Evolutionary conservation across 768 basidiomycete genomes (phyloP), one percentile per base, ranked within the genome.

Genomic region (Podaxis sp.): DNA sequence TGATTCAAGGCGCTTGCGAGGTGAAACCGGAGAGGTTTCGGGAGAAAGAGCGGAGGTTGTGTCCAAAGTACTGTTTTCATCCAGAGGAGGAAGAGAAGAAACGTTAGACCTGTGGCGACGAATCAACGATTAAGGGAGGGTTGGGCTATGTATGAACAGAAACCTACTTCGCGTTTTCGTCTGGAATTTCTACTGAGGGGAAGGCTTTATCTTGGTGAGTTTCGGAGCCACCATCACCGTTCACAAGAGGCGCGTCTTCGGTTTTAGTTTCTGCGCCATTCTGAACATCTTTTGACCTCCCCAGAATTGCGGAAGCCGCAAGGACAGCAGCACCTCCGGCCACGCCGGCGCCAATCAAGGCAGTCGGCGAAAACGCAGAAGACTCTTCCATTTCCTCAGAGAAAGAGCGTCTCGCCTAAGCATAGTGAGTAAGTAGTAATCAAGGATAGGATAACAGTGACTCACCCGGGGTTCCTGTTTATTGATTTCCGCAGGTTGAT

Each of bases 1-100:
- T 9, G 84, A 84, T 67, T 82, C 82, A n/a, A 79, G 74, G 54
- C 82, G 73, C 13, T 73, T 72, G 52, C 82, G 81, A 59, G 69
- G 55, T 19, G 70, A 58, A 22, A 54, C 19, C 4, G 53, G 57
- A 22, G 52, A 57, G 7, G 59, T 5, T 9, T 60, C 59, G 27
- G 65, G 63, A 5, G 50, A 58, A 25, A 64, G 38, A 13, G 65
- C 62, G 25, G 73, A 66, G 27, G 27, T 62, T 40, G 55, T 49
- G 13, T 62, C 46, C 25, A 55, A 29, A 11, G 61, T 19, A 38
- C 19, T 55, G 22, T 62, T 56, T n/a, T 55, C 54, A 11, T 62
- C 61, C 22, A 56, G 36, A 36, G 36, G 61, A 24, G 54, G 36
- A 9, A 56, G 46, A 41, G 19, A 12, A 12, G 38, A 7, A 41